Evolutionary conservation across 495 filamentous ascomycete genomes (phyloP).

Genomic region (Pyrenula aspistea): DNA sequence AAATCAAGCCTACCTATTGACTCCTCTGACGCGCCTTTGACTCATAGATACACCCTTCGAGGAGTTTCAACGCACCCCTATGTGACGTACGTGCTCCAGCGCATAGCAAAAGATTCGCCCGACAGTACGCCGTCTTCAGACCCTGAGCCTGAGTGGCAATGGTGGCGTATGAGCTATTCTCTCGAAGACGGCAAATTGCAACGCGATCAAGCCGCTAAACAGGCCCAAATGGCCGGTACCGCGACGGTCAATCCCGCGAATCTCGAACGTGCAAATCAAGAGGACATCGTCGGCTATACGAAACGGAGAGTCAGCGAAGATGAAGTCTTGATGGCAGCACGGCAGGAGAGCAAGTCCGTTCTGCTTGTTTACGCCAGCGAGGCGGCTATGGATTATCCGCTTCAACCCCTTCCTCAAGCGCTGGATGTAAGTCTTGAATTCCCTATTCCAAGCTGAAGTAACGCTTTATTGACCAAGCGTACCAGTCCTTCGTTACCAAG

Average conservation of each 20-base stretch:
- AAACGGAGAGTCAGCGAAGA: slow-evolving; percentile 32
- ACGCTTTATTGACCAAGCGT: slow-evolving; percentile 2
- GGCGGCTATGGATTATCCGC: slow-evolving; percentile 22
- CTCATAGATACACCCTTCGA: slow-evolving; percentile 36
- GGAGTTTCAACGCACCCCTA: slow-evolving; percentile 40
- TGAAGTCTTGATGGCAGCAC: slow-evolving; percentile 39
- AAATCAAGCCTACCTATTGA: slow-evolving; percentile 40
- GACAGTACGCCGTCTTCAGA: background rate
- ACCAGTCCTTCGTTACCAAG: slow-evolving; percentile 30
- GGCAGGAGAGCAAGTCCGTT: slow-evolving; percentile 32
- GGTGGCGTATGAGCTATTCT: slow-evolving; percentile 45
- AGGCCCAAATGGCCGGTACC: background rate
- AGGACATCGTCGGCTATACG: slow-evolving; percentile 29
- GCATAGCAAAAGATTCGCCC: background rate
- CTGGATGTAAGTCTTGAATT: slow-evolving; percentile 25
- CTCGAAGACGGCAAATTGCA: slow-evolving; percentile 27
- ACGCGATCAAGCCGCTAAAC: background rate
- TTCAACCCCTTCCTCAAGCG: slow-evolving; percentile 20
- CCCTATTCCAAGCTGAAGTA: too few relatives aligned
- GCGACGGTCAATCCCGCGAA: background rate
- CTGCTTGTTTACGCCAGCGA: slow-evolving; percentile 41
- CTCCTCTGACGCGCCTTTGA: slow-evolving; percentile 28
- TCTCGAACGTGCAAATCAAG: background rate
- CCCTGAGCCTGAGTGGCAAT: slow-evolving; percentile 22
- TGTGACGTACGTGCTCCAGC: slow-evolving; percentile 37